Evolutionary conservation across 2,329 filamentous ascomycete species (phyloP).

Genomic region (Cytospora mali): DNA sequence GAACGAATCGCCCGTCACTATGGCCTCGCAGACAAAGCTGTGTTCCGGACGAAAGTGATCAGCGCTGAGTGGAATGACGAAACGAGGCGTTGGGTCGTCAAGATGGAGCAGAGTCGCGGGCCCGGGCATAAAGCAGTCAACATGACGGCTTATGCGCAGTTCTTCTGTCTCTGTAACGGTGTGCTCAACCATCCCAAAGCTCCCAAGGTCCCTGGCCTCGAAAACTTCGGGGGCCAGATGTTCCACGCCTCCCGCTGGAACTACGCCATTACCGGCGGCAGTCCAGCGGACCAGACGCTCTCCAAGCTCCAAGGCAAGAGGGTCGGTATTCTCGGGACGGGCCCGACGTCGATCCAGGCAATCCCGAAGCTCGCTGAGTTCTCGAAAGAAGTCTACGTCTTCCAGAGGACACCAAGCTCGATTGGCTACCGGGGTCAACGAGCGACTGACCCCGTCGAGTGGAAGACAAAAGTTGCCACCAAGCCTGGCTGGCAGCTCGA

Average conservation of each 20-base stretch:
- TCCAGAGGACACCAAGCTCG: slow-evolving; percentile 56
- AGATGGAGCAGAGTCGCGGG: slow-evolving; percentile 24
- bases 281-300: slow-evolving; percentile 41
- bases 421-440: slow-evolving; percentile 44
- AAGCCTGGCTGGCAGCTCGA: slow-evolving; percentile 52
- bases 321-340: slow-evolving; percentile 54
- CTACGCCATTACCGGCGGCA: slow-evolving; percentile 47
- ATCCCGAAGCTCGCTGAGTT: slow-evolving; percentile 49
- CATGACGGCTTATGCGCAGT: slow-evolving; percentile 43
- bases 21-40: slow-evolving; percentile 44
- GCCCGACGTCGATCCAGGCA: slow-evolving; percentile 50
- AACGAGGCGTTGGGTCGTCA: slow-evolving; percentile 31
- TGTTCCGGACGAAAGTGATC: slow-evolving; percentile 50
- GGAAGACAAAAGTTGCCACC: slow-evolving; percentile 37
- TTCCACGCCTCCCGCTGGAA: slow-evolving; percentile 53
- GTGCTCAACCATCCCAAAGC: slow-evolving; percentile 45
- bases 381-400: slow-evolving; percentile 55
- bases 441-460: slow-evolving; percentile 46
- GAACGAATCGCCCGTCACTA: slow-evolving; percentile 48
- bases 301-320: slow-evolving; percentile 49
- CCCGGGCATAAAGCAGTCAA: slow-evolving; percentile 31
- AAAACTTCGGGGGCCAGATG: slow-evolving; percentile 45
- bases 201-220: slow-evolving; percentile 46
- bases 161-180: slow-evolving; percentile 44
- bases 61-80: slow-evolving; percentile 46